Percentiles rank a stretch among this genome's conserved stretches.
These are phyloP conservation scores for Pseudoperonospora humuli DNA, from an alignment of 352 stramenopile species.

Conservation along the genomic window DNA sequence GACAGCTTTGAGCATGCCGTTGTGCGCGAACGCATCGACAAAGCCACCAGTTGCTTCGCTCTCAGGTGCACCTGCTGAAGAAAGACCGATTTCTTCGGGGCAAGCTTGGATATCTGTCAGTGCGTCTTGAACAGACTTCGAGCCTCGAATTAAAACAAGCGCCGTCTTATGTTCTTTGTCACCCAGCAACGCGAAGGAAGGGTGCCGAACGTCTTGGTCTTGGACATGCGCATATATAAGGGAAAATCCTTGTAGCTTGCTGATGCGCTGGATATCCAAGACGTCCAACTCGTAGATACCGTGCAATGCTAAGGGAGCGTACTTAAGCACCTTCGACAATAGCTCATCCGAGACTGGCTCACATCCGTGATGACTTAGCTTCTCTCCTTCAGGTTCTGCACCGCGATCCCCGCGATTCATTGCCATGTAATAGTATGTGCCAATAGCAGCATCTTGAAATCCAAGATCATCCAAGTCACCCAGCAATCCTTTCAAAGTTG, in stretches of 20 bases:
- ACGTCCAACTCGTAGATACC: slow-evolving; percentile 82
- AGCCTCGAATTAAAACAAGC: slow-evolving; percentile 71
- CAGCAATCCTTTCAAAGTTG: slow-evolving; percentile 74
- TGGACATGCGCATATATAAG: slow-evolving; percentile 80
- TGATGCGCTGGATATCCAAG: slow-evolving; percentile 79
- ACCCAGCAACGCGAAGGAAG: slow-evolving; percentile 70
- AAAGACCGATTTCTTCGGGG: slow-evolving; percentile 59
- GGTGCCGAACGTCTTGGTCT: slow-evolving; percentile 70
- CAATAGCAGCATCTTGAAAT: slow-evolving; percentile 80
- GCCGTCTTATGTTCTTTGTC: slow-evolving; percentile 77
- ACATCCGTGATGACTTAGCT: slow-evolving; percentile 47
- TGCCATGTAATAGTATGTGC: slow-evolving; percentile 86
- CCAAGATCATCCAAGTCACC: slow-evolving; percentile 71
- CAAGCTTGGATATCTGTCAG: slow-evolving; percentile 82
- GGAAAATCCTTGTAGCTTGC: slow-evolving; percentile 65
- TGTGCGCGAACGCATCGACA: slow-evolving; percentile 81
- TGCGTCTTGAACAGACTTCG: slow-evolving; percentile 81
- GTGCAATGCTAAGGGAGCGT: slow-evolving; percentile 68
- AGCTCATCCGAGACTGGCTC: slow-evolving; percentile 59
- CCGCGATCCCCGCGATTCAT: slow-evolving; percentile 79
- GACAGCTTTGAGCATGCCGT: slow-evolving; percentile 79
- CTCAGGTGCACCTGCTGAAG: slow-evolving; percentile 27
- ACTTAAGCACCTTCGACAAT: slow-evolving; percentile 62
- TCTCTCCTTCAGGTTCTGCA: slow-evolving; percentile 56
- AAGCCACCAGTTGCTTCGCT: slow-evolving; percentile 56